Conservation (phyloP, 352 stramenopile genomes). For the Phytophthora foliorum region DNA sequence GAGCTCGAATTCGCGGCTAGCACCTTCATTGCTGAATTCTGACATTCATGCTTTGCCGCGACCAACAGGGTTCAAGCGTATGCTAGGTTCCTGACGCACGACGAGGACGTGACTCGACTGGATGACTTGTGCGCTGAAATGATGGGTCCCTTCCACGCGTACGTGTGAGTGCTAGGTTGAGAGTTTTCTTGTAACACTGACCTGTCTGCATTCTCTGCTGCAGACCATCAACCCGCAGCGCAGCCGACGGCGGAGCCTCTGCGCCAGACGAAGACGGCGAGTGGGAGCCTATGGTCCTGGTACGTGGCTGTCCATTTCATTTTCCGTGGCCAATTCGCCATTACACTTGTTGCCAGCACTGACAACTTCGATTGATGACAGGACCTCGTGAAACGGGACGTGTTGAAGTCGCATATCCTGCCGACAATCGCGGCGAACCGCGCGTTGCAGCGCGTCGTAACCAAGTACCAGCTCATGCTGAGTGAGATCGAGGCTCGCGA, state of each 20-base stretch:
- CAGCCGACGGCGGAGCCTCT: background rate
- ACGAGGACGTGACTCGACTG: conserved; percentile 81
- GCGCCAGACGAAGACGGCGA: conserved; percentile 11
- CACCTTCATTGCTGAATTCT: background rate
- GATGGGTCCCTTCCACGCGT: conserved; percentile 80
- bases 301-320: conserved; percentile 34
- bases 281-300: conserved; percentile 61
- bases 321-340: conserved; percentile 15
- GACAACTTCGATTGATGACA: conserved; percentile 32
- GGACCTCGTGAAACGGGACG: conserved; percentile 75
- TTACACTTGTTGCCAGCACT: conserved; percentile 16
- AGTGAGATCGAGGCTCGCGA: conserved; percentile 71
- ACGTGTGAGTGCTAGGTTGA: conserved; percentile 11
- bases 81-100: conserved; percentile 79
- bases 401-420: conserved; percentile 78
- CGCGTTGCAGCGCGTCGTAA: conserved; percentile 82
- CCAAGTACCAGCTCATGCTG: conserved; percentile 88
- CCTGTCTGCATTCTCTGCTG: conserved; percentile 2
- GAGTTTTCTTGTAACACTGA: background rate
- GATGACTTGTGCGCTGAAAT: conserved; percentile 85
- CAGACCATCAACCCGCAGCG: conserved; percentile 25
- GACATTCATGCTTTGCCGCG: conserved; percentile 1
- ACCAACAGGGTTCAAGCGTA: conserved; percentile 80
- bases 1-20: background rate
- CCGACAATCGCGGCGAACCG: conserved; percentile 85